Evolutionary conservation across 495 filamentous ascomycete species (phyloP), one percentile per base, ranked within the genome.

Genomic region (Elasticomyces elasticus): DNA sequence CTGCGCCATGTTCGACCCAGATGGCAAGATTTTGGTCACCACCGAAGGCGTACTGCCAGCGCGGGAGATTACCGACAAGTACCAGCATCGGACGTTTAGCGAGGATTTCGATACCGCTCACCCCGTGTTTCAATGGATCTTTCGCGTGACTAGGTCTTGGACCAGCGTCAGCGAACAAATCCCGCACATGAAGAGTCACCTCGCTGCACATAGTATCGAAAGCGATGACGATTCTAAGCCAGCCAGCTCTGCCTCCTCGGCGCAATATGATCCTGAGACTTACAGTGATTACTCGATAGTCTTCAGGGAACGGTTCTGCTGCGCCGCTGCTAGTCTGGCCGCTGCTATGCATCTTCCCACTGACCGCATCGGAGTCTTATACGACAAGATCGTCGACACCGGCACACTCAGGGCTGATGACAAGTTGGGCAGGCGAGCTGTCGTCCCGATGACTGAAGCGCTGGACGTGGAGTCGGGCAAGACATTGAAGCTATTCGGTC

Each of bases 241-340:
- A 12, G 54, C 49, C 33, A 66, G 64, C 27, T 37, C 58, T 1
- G 41, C 54, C 1, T 55, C 59, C 5, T 57, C 54, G 22, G 27
- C 49, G 12, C 12, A 9, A 7, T 62, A 55, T 35, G 59, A 64
- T 22, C 40, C 43, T 15, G 52, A 54, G 15, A 49, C 54, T 12
- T 49, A n/a, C 44, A 75, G 76, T 15, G 75, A 86, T 53, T 90
- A 92, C 59, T 80, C 85, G 25, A 72, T 81, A 19, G 71, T 87
- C 12, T 90, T 95, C 69, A 84, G 87, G n/a, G 87, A 92, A 52
- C 74, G 86, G 5, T 95, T 95, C 69, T 94, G 88, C 58, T 72
- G 87, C 17, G 81, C 89, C 12, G 88, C 89, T 0, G 75, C 82
- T 2, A 78, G 80, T 37, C 78, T 95, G 12, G 85, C 89, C 10